Base-by-base conservation (phyloP, 2,329 filamentous ascomycete species). In the Ceratocystis colombiana region DNA sequence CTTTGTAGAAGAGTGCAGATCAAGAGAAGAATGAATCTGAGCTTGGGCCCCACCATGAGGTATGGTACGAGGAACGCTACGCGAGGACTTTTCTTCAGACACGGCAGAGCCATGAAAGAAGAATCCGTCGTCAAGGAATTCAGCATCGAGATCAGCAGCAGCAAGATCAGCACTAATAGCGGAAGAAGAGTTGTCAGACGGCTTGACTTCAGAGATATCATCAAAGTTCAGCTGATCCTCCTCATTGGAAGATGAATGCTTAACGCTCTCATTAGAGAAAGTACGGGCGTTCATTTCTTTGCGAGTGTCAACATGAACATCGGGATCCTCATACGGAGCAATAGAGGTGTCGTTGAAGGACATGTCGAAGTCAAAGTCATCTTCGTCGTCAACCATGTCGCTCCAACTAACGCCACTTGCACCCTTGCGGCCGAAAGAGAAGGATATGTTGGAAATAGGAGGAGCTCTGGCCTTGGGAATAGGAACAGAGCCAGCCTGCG, bases 381-480 rank as follows among this genome's bases (percentile, higher is more conserved):
- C 86, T 59, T 80, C 79, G 65, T 97, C 93, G 68, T 97, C 93
- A 88, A 91, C 96, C 75, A 97, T 85, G 75, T 99, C 94, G 73
- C 92, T 96, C 94, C 94, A 99, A 80, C 94, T 97, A 87, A 97
- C 97, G 66, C 94, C 96, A 61, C 95, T 89, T 61, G 83, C 79
- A 59, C 93, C 88, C 69, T 85, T 83, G 74, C 86, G 86, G 64
- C 89, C 89, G 73, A 96, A 93, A 63, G 93, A 84, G 73, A 88
- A 84, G 3, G 89, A 86, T 81, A 93, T 87, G 68, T 89, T 86
- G 65, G 84, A 80, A 71, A 87, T 79, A 50, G 83, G 82, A 69
- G 84, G 80, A 0, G 90, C 88, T 73, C 94, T 85, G 15, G 88
- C 88, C 76, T 92, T 89, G 69, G 83, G 85, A 73, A 94, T 93